These are phyloP conservation scores for Dissoconium aciculare DNA, from an alignment of 2,329 filamentous ascomycete genomes.

Conservation along the genomic window DNA sequence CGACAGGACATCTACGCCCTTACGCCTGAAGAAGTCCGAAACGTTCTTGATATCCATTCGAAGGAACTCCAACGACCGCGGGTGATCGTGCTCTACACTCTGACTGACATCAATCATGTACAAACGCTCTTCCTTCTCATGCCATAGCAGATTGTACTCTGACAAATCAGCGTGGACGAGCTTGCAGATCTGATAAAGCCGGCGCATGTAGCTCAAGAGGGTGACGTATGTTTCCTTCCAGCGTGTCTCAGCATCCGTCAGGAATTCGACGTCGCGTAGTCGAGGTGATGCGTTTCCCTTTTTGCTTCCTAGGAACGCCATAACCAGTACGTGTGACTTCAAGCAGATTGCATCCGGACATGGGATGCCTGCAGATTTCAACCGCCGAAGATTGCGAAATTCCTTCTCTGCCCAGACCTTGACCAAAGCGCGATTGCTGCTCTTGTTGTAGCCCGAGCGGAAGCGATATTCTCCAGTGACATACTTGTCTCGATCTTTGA, in stretches of 20 bases:
- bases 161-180: slow-evolving; percentile 93
- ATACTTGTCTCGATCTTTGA: slow-evolving; percentile 95
- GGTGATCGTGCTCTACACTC: slow-evolving; percentile 93
- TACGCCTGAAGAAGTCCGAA: slow-evolving; percentile 75
- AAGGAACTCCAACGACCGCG: slow-evolving; percentile 78
- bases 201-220: slow-evolving; percentile 74
- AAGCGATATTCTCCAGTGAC: slow-evolving; percentile 91
- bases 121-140: slow-evolving; percentile 50
- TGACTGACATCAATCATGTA: slow-evolving; percentile 97
- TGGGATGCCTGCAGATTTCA: slow-evolving; percentile 71
- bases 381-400: slow-evolving; percentile 78
- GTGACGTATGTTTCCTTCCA: slow-evolving; percentile 73
- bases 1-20: slow-evolving; percentile 65
- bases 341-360: slow-evolving; percentile 81
- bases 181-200: slow-evolving; percentile 79
- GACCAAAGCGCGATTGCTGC: slow-evolving; percentile 91
- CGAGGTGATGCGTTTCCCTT: slow-evolving; percentile 80
- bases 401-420: slow-evolving; percentile 99
- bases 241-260: slow-evolving; percentile 42
- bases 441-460: slow-evolving; percentile 79
- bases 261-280: slow-evolving; percentile 69
- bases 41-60: slow-evolving; percentile 99
- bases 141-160: slow-evolving; percentile 94
- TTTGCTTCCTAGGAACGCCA: slow-evolving; percentile 79
- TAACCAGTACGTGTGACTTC: slow-evolving; percentile 86